Percentiles rank a stretch among this genome's conserved stretches.
Conservation (phyloP, 2,329 filamentous ascomycete genomes). For the Fusarium humuli region DNA sequence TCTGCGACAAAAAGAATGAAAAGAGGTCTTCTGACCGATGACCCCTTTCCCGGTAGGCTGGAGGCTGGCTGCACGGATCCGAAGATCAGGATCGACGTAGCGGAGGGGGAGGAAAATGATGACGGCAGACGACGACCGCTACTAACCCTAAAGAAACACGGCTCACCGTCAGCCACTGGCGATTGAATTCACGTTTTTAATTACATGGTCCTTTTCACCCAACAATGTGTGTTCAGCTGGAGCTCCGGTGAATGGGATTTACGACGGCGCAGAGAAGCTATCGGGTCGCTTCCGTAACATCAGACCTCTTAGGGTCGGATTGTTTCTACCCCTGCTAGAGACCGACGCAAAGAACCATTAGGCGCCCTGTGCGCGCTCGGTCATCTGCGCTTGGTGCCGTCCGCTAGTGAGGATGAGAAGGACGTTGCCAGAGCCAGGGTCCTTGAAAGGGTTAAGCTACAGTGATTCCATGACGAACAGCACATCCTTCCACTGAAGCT, state of each 20-base stretch:
- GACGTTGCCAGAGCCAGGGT: constrained; percentile 37
- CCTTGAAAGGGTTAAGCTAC: constrained; percentile 26
- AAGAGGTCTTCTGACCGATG: constrained; percentile 36
- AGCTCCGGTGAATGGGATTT: constrained; percentile 17
- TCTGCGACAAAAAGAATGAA: constrained; percentile 3
- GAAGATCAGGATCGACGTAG: constrained; percentile 46
- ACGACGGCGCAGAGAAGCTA: constrained; percentile 28
- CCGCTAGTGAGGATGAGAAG: constrained; percentile 36
- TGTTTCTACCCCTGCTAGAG: constrained; percentile 14
- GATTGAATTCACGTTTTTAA: constrained; percentile 8
- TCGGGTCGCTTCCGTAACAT: constrained; percentile 34
- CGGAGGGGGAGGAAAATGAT: constrained; percentile 38
- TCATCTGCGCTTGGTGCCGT: constrained; percentile 48
- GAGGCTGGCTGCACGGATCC: constrained; percentile 43
- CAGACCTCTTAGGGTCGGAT: constrained; percentile 17
- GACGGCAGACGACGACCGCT: constrained; percentile 34
- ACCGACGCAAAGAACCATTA: constrained; percentile 29
- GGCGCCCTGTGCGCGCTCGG: constrained; percentile 47
- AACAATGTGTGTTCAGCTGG: background rate
- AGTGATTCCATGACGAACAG: constrained; percentile 37
- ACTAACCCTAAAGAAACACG: constrained; percentile 31
- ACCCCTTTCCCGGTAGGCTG: constrained; percentile 40
- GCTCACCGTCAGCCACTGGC: constrained; percentile 34
- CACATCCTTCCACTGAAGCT: constrained; percentile 37
- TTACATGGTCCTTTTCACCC: constrained; percentile 7